Percentiles rank a stretch among this genome's conserved stretches.
These are phyloP conservation scores for Fonsecaea nubica DNA, from an alignment of 2,329 filamentous ascomycete species.

Conservation along the genomic window DNA sequence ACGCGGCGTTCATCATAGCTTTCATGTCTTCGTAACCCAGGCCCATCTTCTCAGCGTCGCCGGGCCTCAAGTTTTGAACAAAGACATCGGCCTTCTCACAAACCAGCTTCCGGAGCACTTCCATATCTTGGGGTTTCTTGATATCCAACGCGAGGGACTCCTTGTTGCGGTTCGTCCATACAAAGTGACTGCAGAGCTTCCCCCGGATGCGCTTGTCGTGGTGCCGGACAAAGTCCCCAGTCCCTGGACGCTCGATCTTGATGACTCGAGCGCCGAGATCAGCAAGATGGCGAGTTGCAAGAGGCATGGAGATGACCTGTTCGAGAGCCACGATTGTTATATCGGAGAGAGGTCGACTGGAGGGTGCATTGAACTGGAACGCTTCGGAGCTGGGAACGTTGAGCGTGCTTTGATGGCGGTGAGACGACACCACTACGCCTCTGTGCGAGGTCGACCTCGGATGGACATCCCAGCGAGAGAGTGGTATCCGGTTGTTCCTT, in stretches of 20 bases:
- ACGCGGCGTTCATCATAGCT: slow-evolving; percentile 35
- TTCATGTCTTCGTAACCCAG: slow-evolving; percentile 55
- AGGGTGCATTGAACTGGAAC: slow-evolving; percentile 32
- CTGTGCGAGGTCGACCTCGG: not conserved
- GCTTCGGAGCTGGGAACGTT: slow-evolving; percentile 3
- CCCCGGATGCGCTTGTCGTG: slow-evolving; percentile 60
- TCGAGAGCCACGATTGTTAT: slow-evolving; percentile 61
- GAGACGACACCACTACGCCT: no score
- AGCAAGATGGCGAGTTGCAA: slow-evolving; percentile 62
- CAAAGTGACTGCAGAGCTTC: slow-evolving; percentile 58
- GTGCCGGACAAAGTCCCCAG: slow-evolving; percentile 60
- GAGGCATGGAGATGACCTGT: slow-evolving; percentile 62
- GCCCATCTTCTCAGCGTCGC: slow-evolving; percentile 57
- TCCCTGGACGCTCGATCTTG: slow-evolving; percentile 60
- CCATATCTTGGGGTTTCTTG: slow-evolving; percentile 54
- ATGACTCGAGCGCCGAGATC: slow-evolving; percentile 63
- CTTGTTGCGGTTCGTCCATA: slow-evolving; percentile 64
- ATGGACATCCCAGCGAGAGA: not conserved
- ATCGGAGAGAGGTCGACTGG: slow-evolving; percentile 48
- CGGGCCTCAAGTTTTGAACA: slow-evolving; percentile 62
- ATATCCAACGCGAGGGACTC: slow-evolving; percentile 60
- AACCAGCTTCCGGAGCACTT: slow-evolving; percentile 53
- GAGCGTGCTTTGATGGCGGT: slow-evolving; percentile 8
- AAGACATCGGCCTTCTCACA: slow-evolving; percentile 56
- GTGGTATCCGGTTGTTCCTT: not conserved